A percentile compares a stretch with the other conserved stretches of the same genome.
Evolutionary conservation across 176 grass and related monocot genomes (phyloP).

Genomic region (Melocanna baccifera): DNA sequence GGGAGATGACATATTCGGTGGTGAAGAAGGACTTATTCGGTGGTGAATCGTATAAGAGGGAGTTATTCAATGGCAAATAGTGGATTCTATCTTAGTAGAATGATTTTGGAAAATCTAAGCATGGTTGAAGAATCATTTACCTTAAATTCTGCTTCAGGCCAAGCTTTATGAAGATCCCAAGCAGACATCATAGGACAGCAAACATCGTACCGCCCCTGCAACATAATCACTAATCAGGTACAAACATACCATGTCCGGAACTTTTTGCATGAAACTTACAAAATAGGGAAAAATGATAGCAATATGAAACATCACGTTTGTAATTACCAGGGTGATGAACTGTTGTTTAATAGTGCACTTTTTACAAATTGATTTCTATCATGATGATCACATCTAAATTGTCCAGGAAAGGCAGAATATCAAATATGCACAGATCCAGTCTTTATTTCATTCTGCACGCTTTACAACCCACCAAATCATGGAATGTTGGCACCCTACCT

Average conservation of each 20-base stretch:
- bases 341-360: not conserved
- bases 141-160: conserved; percentile 94
- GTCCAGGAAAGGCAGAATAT: not conserved
- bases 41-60: too few species aligned
- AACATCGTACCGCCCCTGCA: conserved; percentile 88
- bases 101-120: not conserved
- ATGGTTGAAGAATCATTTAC: conserved; percentile 28
- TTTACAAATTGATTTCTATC: not conserved
- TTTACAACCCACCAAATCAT: not conserved
- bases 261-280: not conserved
- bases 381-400: not conserved
- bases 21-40: too few species aligned
- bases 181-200: conserved; percentile 98
- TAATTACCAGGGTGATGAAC: not conserved
- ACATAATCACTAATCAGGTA: conserved; percentile 24
- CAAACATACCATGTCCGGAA: not conserved
- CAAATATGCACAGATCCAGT: not conserved
- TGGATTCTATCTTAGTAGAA: too few species aligned
- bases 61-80: too few species aligned
- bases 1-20: too few species aligned
- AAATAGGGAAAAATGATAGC: not conserved
- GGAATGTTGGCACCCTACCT: not conserved
- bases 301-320: not conserved
- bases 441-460: not conserved
- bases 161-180: conserved; percentile 98